Conservation (phyloP, 2,329 filamentous ascomycete species). For the Bimuria novae-zelandiae region DNA sequence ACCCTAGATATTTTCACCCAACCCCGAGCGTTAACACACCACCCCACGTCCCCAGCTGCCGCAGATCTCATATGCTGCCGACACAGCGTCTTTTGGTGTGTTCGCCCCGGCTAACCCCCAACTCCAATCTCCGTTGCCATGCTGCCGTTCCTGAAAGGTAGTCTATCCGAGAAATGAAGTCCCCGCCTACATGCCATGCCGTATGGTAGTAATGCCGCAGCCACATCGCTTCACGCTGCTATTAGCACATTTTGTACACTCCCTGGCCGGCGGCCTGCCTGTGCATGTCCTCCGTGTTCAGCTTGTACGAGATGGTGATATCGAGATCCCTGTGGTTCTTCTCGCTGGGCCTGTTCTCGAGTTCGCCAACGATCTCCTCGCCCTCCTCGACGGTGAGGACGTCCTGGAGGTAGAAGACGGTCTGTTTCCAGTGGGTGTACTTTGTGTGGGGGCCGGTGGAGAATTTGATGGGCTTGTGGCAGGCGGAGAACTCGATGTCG, state of each 20-base stretch:
- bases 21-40: not conserved
- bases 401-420: conserved; percentile 95
- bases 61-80: not conserved
- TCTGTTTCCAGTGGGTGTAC: conserved; percentile 99
- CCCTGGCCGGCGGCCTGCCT: conserved; percentile 71
- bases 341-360: conserved; percentile 85
- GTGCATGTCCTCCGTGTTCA: conserved; percentile 74
- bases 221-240: no score
- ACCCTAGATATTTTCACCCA: conserved; percentile 34
- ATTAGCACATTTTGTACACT: conserved; percentile 72
- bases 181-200: not conserved
- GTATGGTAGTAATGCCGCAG: no score
- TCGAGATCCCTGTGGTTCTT: conserved; percentile 96
- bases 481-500: conserved; percentile 97
- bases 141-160: conserved; percentile 19
- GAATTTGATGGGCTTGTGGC: conserved; percentile 97
- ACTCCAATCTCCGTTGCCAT: conserved; percentile 5
- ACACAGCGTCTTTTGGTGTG: conserved; percentile 7
- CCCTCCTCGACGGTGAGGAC: conserved; percentile 88
- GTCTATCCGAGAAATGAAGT: conserved; percentile 5
- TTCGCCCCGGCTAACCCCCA: not conserved
- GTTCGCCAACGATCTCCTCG: conserved; percentile 73
- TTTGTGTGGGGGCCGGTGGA: conserved; percentile 97
- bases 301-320: conserved; percentile 81
- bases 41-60: no score